Conservation (phyloP, 768 basidiomycete species). For the Boletellus ananas region DNA sequence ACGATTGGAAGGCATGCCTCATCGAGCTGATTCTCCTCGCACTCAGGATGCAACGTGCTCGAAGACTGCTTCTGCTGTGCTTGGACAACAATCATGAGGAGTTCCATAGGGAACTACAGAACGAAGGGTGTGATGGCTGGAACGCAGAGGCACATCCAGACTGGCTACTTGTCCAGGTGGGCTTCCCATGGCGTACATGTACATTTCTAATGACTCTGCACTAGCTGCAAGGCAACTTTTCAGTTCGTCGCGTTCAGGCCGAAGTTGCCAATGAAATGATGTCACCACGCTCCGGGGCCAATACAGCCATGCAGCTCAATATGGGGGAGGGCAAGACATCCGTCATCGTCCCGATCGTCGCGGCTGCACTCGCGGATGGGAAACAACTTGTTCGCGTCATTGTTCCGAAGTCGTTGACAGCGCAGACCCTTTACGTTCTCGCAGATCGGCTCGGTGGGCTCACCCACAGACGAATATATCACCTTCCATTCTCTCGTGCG, state of each 20-base stretch:
- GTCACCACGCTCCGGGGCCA: conserved; percentile 32
- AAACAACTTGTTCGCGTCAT: conserved; percentile 44
- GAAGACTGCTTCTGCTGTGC: conserved; percentile 31
- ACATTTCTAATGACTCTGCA: neutral
- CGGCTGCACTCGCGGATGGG: conserved; percentile 40
- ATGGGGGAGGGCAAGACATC: conserved; percentile 59
- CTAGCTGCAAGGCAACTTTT: conserved; percentile 45
- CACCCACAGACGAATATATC: conserved; percentile 44
- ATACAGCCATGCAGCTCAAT: conserved; percentile 46
- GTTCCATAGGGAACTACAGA: conserved; percentile 26
- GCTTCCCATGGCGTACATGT: neutral
- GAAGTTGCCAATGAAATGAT: conserved; percentile 47
- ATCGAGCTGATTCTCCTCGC: conserved; percentile 26
- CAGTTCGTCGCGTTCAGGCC: conserved; percentile 41
- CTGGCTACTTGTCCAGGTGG: conserved; percentile 46
- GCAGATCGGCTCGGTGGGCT: conserved; percentile 42
- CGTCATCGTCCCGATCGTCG: conserved; percentile 44
- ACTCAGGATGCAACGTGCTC: conserved; percentile 36
- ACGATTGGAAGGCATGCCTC: conserved; percentile 32
- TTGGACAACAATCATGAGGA: conserved; percentile 27
- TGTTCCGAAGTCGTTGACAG: conserved; percentile 44
- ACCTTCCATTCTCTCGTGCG: conserved; percentile 48
- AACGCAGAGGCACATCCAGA: conserved; percentile 27
- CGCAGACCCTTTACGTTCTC: conserved; percentile 50
- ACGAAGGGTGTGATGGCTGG: conserved; percentile 22